Evolutionary conservation across 345 rosid species (phyloP).

Genomic region (Syzygium aqueum): DNA sequence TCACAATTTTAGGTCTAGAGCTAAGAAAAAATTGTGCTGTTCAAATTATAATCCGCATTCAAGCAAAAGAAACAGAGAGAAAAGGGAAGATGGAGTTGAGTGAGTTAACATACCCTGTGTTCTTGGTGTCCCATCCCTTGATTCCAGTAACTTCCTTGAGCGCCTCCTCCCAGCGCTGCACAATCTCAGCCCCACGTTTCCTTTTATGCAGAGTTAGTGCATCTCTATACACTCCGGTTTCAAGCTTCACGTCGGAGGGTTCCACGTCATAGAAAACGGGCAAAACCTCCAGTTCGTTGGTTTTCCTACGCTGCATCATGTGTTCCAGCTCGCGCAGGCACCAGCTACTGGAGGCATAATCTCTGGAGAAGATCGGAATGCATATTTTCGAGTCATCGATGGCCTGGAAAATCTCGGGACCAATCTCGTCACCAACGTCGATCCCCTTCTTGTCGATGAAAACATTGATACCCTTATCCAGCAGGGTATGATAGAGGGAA

Average conservation of each 20-base stretch:
- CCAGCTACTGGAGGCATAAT: not conserved
- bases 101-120: not conserved
- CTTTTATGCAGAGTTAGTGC: not conserved
- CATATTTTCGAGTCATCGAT: not conserved
- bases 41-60: not conserved
- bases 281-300: not conserved
- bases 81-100: not conserved
- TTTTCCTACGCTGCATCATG: not conserved
- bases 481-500: not conserved
- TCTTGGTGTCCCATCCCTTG: not conserved
- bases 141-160: not conserved
- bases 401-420: not conserved
- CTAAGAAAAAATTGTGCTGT: not conserved
- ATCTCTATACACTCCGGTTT: not conserved
- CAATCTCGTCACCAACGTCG: not conserved
- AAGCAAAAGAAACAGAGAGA: not conserved
- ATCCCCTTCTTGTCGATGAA: not conserved
- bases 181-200: not conserved
- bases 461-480: not conserved
- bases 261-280: not conserved
- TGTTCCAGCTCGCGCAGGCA: not conserved
- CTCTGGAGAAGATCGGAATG: not conserved
- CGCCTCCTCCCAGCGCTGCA: not conserved
- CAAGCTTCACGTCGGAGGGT: not conserved
- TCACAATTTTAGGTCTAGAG: accelerated